Conservation (phyloP, 306 rosid genomes). For the Prunus mongolica region DNA sequence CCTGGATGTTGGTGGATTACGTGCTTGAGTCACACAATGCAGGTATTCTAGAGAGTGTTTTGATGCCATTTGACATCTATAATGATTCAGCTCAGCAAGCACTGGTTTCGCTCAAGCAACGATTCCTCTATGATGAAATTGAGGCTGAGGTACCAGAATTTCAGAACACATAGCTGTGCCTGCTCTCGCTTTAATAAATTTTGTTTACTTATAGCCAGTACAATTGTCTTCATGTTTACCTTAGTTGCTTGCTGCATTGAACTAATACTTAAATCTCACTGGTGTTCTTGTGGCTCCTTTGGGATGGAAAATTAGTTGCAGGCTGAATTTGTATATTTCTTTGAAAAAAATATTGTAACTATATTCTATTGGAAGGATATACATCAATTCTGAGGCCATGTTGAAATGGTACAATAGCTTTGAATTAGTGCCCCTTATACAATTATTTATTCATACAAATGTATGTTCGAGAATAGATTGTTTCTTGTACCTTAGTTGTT, state of each 20-base stretch:
- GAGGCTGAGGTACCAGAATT: slow-evolving; percentile 79
- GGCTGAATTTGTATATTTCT: neutral
- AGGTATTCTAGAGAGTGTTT: slow-evolving; percentile 87
- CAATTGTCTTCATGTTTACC: neutral
- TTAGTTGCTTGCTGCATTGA: neutral
- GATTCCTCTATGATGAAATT: slow-evolving; percentile 94
- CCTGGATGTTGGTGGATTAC: slow-evolving; percentile 97
- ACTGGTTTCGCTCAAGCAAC: slow-evolving; percentile 81
- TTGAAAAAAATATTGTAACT: neutral
- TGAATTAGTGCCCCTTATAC: neutral
- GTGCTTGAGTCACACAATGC: slow-evolving; percentile 84
- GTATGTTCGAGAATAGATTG: neutral
- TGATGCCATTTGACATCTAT: slow-evolving; percentile 90
- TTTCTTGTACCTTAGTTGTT: slow-evolving; percentile 4
- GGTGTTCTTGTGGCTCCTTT: neutral
- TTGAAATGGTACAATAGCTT: neutral
- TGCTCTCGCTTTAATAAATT: neutral
- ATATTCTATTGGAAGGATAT: neutral
- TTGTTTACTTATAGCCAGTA: neutral
- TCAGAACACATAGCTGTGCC: neutral
- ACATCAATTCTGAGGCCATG: neutral
- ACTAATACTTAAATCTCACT: neutral
- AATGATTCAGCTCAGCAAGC: slow-evolving; percentile 98
- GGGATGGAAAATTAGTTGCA: neutral
- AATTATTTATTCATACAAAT: neutral